phyloP scores from a whole-genome alignment of 75 land plant genomes.

The Sequoiadendron giganteum region DNA sequence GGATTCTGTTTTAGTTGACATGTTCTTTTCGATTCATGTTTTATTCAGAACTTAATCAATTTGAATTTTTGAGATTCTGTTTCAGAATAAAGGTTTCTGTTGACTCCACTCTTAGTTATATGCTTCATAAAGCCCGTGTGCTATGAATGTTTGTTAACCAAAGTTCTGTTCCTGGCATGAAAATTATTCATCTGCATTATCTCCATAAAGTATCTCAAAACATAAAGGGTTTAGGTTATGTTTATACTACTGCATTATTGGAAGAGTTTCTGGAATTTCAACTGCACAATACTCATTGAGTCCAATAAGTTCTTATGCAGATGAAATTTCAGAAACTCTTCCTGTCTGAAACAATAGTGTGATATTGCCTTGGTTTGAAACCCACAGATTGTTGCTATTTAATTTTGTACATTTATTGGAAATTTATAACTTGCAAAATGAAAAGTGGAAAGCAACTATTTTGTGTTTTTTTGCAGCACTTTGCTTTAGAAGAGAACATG shows the following conservation, averaged over 20 bases:
- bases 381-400: not conserved
- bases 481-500: conserved; percentile 92
- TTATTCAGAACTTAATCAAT: no score
- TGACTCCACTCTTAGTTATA: not conserved
- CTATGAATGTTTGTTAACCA: not conserved
- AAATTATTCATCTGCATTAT: not conserved
- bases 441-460: not conserved
- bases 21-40: not conserved
- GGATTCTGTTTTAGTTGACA: not conserved
- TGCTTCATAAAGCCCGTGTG: not conserved
- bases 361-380: not conserved
- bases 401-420: not conserved
- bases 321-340: no score
- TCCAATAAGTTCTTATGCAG: no score
- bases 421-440: not conserved
- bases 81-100: not conserved
- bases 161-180: not conserved
- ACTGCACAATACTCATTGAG: no score
- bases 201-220: not conserved
- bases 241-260: not conserved
- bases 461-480: conserved; percentile 51
- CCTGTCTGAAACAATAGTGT: not conserved
- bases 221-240: not conserved
- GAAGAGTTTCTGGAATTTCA: no score
- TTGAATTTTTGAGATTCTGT: not conserved